Conservation (phyloP, 208 protist species). For the Acanthamoeba rhysodes region DNA sequence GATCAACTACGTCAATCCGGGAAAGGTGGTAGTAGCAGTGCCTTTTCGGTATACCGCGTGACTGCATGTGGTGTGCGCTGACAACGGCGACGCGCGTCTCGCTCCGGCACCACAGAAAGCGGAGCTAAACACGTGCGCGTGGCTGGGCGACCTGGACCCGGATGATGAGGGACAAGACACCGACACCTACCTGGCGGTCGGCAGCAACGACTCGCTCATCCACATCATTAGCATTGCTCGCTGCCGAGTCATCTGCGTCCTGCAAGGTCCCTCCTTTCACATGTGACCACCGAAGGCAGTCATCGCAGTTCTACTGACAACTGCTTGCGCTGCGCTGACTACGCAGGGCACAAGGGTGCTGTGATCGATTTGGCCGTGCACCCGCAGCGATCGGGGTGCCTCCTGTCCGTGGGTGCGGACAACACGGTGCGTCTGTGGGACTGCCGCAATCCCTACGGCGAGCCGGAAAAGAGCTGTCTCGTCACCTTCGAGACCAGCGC, state of each 20-base stretch:
- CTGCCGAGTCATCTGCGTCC: conserved; percentile 3
- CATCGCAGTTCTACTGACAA: no score
- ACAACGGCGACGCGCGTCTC: neutral
- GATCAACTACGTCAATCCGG: conserved; percentile 54
- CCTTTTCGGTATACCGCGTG: neutral
- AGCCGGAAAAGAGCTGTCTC: conserved; percentile 13
- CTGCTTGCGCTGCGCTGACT: no score
- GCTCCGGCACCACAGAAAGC: neutral
- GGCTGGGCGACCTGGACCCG: conserved; percentile 22
- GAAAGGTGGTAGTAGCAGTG: neutral
- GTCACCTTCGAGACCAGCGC: neutral
- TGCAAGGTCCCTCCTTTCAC: neutral
- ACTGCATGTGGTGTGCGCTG: neutral
- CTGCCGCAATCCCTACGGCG: conserved; percentile 32
- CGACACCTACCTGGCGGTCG: conserved; percentile 66
- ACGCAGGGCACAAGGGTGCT: conserved; percentile 18
- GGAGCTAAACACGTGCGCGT: conserved; percentile 54
- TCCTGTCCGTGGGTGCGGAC: conserved; percentile 3
- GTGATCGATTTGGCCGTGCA: neutral
- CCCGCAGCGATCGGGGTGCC: neutral
- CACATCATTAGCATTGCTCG: conserved; percentile 64
- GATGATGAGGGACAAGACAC: conserved; percentile 14
- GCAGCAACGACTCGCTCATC: conserved; percentile 38
- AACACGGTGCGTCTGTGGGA: neutral
- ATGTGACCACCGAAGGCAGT: neutral